A percentile compares a stretch with the other conserved stretches of the same genome.
Conservation (phyloP, 345 rosid species). For the Pugionium dolabratum region DNA sequence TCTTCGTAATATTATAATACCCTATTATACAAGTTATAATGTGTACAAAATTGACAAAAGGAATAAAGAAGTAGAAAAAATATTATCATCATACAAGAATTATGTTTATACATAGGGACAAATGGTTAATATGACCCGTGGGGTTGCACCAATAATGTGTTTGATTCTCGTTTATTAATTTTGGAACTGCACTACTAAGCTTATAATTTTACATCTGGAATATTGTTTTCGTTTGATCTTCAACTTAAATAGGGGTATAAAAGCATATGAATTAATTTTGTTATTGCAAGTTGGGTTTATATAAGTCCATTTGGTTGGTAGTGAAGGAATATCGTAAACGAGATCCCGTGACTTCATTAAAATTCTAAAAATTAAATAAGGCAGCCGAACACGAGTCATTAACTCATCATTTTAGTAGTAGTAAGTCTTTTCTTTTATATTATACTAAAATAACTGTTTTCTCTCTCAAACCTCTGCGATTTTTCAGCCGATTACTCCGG, state of each 20-base stretch:
- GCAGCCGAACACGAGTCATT: not conserved
- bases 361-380: not conserved
- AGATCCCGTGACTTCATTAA: conserved; percentile 16
- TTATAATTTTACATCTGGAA: not conserved
- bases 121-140: conserved; percentile 35
- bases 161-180: conserved; percentile 10
- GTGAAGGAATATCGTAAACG: conserved; percentile 1
- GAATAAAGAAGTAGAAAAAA: too few relatives aligned
- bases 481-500: too few relatives aligned
- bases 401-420: too few relatives aligned
- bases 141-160: conserved; percentile 33
- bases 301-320: not conserved
- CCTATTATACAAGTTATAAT: conserved; percentile 2
- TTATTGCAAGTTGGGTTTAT: not conserved
- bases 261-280: not conserved
- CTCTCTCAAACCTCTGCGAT: too few relatives aligned
- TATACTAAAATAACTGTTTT: too few relatives aligned
- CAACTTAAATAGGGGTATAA: not conserved
- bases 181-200: not conserved
- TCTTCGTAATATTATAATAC: not conserved
- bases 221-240: not conserved
- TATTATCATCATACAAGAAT: not conserved
- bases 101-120: conserved; percentile 23
- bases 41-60: not conserved
- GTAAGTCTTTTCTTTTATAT: too few relatives aligned